Base-by-base conservation (phyloP, 441 rosid species). In the Eruca vesicaria region DNA sequence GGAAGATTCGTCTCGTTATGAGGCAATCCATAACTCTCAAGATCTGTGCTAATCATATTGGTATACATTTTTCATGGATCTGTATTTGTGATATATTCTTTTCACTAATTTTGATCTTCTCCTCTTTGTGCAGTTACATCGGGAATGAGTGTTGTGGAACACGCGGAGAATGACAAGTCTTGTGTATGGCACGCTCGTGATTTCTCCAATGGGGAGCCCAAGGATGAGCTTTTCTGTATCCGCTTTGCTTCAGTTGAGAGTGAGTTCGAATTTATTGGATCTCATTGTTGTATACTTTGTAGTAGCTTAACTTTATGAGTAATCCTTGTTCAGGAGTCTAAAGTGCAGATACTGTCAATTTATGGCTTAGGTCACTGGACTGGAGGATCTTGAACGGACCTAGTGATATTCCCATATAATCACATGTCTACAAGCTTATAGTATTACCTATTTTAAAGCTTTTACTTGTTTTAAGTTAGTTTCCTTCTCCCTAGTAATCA, bases 21-120 rank as follows among this genome's bases (percentile, higher is more conserved):
- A 84, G 98, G 69, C 96, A 91, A 66, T 89, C 97, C 1, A 94
- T 89, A 79, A 91, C 97, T 36, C 85, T 91, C 56, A 94, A 90
- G 89, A 94, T 94, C 89, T 94, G 98, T 55, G 96, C 98, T 70
- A 94, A 94, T 80, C 98, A 94, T 85, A 84, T 90, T 8, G 87
- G 98, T 77, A 63, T 9, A 35, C n/a, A 31, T 1, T 50, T 32
- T 29, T 5, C 23, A 12, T 74, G 15, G 53, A 33, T 64, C 73
- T 59, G 66, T 52, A 5, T 23, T 50, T 68, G 9, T 15, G 50
- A 11, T 12, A 12, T 12, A n/a, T n/a, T n/a, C n/a, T n/a, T n/a
- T 64, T 2, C 15, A 9, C 8, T 52, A 10, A 18, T 19, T 10
- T 9, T 53, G 20, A 16, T 0, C 5, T 21, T 5, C 4, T 26